Base-by-base conservation (phyloP, 139 green algal genomes). In the Chlorella sp. region DNA sequence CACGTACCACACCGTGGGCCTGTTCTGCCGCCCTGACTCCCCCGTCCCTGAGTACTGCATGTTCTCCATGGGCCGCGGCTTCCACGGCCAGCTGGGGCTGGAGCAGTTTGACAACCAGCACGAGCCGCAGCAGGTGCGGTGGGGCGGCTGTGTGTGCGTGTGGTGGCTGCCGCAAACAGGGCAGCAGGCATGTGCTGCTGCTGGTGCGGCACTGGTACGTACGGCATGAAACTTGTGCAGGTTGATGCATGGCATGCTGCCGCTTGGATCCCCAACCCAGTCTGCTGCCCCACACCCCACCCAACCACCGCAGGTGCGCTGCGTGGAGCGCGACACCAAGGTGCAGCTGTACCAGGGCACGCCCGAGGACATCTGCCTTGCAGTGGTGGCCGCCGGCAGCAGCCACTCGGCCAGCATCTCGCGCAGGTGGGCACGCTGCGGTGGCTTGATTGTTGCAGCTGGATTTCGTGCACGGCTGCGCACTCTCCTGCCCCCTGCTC, bases 61-160 rank as follows among this genome's bases (percentile, higher is more conserved):
- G 57, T 88, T 85, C 64, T 74, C 83, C 23, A 86, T 78, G 4
- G 74, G 82, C 74, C 80, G 92, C 89, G 94, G 94, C 74, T 98
- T 97, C 68, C 93, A 98, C 87, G 95, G 95, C 15, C 94, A 97
- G 88, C 88, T 98, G 21, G 94, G 94, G 26, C 83, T 88, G 28
- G 79, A 80, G 17, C 38, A 83, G n/a, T 93, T 90, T 70, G 83
- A 89, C 20, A 87, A 88, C 71, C 47, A 72, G 15, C 60, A 63
- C n/a, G 28, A 34, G 68, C 70, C 67, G 51, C 84, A 88, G 70
- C 36, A 28, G 47, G 75, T 85, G 75, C 28, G 85, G 81, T 74
- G 62, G 26, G 16, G 47, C n/a, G 25, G 2, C 6, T 60, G 36
- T 39, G 38, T 34, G 16, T 51, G 69, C 17, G 7, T 4, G 36